phyloP scores from a whole-genome alignment of 768 basidiomycete genomes.

The Mycena indigotica region DNA sequence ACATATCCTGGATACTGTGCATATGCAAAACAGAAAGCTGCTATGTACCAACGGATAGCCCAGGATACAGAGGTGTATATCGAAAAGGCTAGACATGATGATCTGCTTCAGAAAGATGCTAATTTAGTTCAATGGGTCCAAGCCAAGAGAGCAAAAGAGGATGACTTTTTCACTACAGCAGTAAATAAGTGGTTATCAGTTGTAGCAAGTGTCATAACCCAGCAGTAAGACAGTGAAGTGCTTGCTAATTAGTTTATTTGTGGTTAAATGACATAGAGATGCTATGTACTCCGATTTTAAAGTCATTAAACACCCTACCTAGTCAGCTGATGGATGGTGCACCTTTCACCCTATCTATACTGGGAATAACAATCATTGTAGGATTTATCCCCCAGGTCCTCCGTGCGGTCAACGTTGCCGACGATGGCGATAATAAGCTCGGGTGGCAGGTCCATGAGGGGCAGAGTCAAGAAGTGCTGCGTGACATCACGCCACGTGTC shows the following conservation, averaged over 20 bases:
- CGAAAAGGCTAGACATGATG: background rate
- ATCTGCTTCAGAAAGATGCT: background rate
- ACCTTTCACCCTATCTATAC: background rate
- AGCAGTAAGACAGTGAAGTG: background rate
- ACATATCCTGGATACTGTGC: background rate
- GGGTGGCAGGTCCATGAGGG: no score
- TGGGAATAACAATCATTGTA: background rate
- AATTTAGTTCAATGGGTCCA: background rate
- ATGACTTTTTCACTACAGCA: background rate
- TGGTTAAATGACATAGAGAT: background rate
- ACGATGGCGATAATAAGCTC: no score
- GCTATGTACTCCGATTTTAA: background rate
- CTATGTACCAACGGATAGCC: background rate
- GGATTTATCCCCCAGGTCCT: no score
- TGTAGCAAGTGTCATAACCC: background rate
- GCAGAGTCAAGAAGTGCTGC: no score
- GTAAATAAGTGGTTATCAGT: background rate
- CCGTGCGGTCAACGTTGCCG: no score
- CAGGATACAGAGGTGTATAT: background rate
- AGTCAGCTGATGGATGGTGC: background rate
- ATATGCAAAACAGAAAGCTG: conserved; percentile 5
- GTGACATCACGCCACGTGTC: no score
- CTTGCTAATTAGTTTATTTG: background rate
- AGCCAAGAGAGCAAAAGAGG: background rate
- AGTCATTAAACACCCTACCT: background rate